Evolutionary conservation across 106 monocot genomes (phyloP).

Genomic region (Dactylorhiza incarnata): DNA sequence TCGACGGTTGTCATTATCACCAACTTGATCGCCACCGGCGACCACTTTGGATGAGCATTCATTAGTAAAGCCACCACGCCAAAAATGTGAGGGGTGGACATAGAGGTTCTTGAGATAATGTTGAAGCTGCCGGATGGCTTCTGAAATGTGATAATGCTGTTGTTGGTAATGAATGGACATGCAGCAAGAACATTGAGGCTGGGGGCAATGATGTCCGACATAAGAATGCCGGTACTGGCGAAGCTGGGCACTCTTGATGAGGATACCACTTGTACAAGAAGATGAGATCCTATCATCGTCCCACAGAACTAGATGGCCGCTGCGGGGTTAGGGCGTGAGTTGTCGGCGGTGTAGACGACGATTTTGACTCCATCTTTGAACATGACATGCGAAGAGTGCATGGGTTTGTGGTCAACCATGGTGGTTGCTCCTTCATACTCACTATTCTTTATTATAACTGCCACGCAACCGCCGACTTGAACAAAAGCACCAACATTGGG

Average conservation of each 20-base stretch:
- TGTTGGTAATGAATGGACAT: background rate
- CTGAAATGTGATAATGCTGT: background rate
- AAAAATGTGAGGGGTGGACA: no score
- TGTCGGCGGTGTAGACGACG: background rate
- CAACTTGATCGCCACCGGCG: no score
- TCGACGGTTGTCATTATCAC: no score
- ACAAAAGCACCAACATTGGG: background rate
- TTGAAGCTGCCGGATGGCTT: conserved; percentile 12
- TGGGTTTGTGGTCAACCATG: conserved; percentile 6
- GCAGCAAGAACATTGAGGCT: conserved; percentile 22
- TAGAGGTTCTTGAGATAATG: no score
- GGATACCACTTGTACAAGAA: conserved; percentile 18
- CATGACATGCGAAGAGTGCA: conserved; percentile 21
- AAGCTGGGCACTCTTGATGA: conserved; percentile 33
- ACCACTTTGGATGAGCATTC: no score
- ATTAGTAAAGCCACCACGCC: no score
- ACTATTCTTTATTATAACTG: conserved; percentile 22
- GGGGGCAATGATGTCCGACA: conserved; percentile 35
- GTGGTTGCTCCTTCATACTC: conserved; percentile 13
- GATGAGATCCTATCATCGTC: conserved; percentile 11
- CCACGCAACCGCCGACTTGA: conserved; percentile 13
- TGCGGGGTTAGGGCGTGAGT: background rate
- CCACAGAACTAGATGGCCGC: conserved; percentile 29
- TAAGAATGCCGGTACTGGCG: conserved; percentile 5
- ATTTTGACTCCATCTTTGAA: conserved; percentile 14